phyloP scores from a whole-genome alignment of 805 yeast species.

The Monosporozyma aquatica region DNA sequence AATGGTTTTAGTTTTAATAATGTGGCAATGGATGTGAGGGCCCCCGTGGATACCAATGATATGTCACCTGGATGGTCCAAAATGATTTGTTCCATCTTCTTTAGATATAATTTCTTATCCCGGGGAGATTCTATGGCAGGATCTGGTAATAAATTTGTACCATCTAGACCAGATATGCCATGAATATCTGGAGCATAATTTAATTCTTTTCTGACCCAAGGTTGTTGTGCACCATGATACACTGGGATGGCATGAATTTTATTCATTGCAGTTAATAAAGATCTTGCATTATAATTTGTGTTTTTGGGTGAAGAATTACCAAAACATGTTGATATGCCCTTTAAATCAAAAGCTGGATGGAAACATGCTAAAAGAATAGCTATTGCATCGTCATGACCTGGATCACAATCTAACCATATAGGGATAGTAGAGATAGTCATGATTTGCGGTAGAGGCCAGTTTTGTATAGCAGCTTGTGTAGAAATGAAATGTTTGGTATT shows the following conservation, averaged over 20 bases:
- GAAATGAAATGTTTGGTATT: too few species aligned
- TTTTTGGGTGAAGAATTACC: conserved; percentile 58
- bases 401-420: conserved; percentile 86
- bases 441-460: too few species aligned
- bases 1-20: conserved; percentile 50
- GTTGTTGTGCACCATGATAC: conserved; percentile 53
- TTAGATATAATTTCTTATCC: conserved; percentile 32
- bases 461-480: too few species aligned
- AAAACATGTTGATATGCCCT: conserved; percentile 68
- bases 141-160: conserved; percentile 50
- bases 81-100: conserved; percentile 38
- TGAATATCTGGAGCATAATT: conserved; percentile 53
- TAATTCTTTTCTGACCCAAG: conserved; percentile 41
- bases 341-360: conserved; percentile 47
- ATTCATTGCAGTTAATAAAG: conserved; percentile 53
- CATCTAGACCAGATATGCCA: conserved; percentile 71
- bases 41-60: conserved; percentile 64
- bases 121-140: conserved; percentile 12
- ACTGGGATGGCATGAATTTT: conserved; percentile 44
- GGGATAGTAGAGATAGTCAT: conserved; percentile 39
- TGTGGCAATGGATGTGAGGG: conserved; percentile 62
- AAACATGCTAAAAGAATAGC: conserved; percentile 59
- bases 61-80: conserved; percentile 38
- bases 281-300: conserved; percentile 63
- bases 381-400: conserved; percentile 82